Percentiles rank a stretch among this genome's conserved stretches.
These are phyloP conservation scores for Eleusine coracana DNA, from an alignment of 176 grass and related monocot genomes.

Conservation along the genomic window DNA sequence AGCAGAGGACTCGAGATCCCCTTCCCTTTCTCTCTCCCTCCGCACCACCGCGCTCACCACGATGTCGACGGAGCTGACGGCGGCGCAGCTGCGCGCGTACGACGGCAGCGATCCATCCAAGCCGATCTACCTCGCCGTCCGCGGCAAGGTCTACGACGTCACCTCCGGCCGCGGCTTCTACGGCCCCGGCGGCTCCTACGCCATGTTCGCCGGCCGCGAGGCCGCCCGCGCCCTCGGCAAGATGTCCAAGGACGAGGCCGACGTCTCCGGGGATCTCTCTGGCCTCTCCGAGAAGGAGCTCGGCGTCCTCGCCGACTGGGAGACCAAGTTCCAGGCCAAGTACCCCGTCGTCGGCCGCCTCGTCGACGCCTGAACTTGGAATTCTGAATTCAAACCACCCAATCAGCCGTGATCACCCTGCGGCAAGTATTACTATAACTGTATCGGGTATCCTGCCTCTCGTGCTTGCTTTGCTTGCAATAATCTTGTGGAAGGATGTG, in stretches of 20 bases:
- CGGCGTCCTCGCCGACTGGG: slow-evolving; percentile 84
- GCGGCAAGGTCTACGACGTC: slow-evolving; percentile 90
- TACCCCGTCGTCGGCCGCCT: slow-evolving; percentile 80
- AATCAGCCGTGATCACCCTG: not conserved
- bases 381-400: not conserved
- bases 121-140: slow-evolving; percentile 90
- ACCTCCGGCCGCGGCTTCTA: slow-evolving; percentile 82
- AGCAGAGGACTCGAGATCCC: not conserved
- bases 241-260: slow-evolving; percentile 83
- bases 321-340: slow-evolving; percentile 96
- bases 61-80: slow-evolving; percentile 78
- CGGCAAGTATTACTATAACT: slow-evolving; percentile 3
- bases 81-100: slow-evolving; percentile 77
- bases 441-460: not conserved
- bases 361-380: slow-evolving; percentile 27
- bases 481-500: slow-evolving; percentile 16
- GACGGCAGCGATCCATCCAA: slow-evolving; percentile 72
- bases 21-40: too few relatives aligned
- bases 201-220: slow-evolving; percentile 85
- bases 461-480: slow-evolving; percentile 38
- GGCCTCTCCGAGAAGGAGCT: slow-evolving; percentile 86
- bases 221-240: slow-evolving; percentile 85
- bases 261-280: slow-evolving; percentile 66
- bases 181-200: slow-evolving; percentile 86
- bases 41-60: not conserved